These are phyloP conservation scores for Lactifluus pinguis DNA, from an alignment of 768 basidiomycete genomes.

Conservation along the genomic window DNA sequence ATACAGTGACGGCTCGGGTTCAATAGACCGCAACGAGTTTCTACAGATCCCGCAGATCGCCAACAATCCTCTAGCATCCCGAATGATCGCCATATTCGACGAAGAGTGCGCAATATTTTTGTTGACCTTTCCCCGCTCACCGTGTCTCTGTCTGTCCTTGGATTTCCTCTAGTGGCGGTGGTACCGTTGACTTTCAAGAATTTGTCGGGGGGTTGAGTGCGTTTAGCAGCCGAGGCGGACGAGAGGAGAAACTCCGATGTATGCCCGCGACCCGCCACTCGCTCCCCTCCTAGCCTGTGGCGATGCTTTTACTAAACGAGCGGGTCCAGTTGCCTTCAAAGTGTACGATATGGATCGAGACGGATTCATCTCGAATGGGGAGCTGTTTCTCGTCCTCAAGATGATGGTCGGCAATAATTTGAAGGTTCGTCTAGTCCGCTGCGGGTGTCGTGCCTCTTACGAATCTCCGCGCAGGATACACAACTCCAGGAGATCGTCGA, in stretches of 20 bases:
- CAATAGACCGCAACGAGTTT: constrained; percentile 98
- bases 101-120: constrained; percentile 68
- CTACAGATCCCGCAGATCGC: constrained; percentile 98
- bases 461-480: constrained; percentile 56
- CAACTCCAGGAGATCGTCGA: constrained; percentile 99
- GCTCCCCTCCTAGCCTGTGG: neutral
- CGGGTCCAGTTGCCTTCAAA: constrained; percentile 88
- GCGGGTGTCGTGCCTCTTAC: neutral
- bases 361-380: constrained; percentile 96
- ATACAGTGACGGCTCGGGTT: constrained; percentile 85
- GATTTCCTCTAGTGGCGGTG: constrained; percentile 64
- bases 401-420: constrained; percentile 99
- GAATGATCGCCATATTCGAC: constrained; percentile 99
- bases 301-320: neutral
- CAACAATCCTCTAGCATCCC: constrained; percentile 89
- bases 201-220: constrained; percentile 97
- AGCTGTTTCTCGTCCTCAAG: constrained; percentile 95
- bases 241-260: constrained; percentile 97
- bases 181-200: constrained; percentile 98
- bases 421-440: constrained; percentile 47
- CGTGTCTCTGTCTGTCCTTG: neutral
- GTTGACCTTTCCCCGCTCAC: neutral
- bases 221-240: constrained; percentile 91
- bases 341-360: constrained; percentile 99
- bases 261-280: constrained; percentile 26